Percentiles rank a stretch among this genome's conserved stretches.
Evolutionary conservation across 306 rosid genomes (phyloP).

Genomic region (Gynostemma pentaphyllum): DNA sequence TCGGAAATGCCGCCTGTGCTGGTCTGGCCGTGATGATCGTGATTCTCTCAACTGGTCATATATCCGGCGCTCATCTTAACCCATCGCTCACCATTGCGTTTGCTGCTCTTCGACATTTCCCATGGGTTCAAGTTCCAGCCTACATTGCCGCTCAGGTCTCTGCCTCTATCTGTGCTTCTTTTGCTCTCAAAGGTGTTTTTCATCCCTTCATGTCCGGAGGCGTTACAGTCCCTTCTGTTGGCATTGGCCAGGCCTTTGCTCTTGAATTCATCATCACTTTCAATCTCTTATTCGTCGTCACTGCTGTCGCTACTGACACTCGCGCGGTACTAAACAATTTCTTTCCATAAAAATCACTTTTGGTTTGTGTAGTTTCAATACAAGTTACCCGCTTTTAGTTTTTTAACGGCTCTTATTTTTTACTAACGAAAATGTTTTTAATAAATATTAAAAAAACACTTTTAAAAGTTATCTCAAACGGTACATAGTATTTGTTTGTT

Average conservation of each 20-base stretch:
- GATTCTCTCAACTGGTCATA: slow-evolving; percentile 84
- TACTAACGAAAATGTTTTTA: no score
- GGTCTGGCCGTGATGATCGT: slow-evolving; percentile 79
- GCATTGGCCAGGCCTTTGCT: slow-evolving; percentile 59
- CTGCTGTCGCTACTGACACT: slow-evolving; percentile 33
- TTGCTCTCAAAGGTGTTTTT: slow-evolving; percentile 59
- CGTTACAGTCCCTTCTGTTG: slow-evolving; percentile 55
- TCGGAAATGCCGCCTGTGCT: slow-evolving; percentile 80
- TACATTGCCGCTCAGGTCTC: slow-evolving; percentile 73
- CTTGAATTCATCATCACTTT: slow-evolving; percentile 81
- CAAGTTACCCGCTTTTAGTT: no score
- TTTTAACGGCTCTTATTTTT: no score
- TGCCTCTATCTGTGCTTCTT: slow-evolving; percentile 69
- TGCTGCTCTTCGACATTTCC: slow-evolving; percentile 71
- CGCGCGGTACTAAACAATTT: slow-evolving; percentile 28
- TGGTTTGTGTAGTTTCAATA: neutral
- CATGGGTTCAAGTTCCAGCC: slow-evolving; percentile 80
- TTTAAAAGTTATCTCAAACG: no score
- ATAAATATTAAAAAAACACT: no score
- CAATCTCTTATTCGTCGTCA: slow-evolving; percentile 63
- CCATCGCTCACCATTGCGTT: slow-evolving; percentile 91
- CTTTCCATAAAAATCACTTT: neutral
- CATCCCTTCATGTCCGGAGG: slow-evolving; percentile 79
- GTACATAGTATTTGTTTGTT: no score
- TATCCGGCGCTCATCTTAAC: slow-evolving; percentile 88